Base-by-base conservation (phyloP, 2,329 filamentous ascomycete species). In the Colletotrichum sp. region DNA sequence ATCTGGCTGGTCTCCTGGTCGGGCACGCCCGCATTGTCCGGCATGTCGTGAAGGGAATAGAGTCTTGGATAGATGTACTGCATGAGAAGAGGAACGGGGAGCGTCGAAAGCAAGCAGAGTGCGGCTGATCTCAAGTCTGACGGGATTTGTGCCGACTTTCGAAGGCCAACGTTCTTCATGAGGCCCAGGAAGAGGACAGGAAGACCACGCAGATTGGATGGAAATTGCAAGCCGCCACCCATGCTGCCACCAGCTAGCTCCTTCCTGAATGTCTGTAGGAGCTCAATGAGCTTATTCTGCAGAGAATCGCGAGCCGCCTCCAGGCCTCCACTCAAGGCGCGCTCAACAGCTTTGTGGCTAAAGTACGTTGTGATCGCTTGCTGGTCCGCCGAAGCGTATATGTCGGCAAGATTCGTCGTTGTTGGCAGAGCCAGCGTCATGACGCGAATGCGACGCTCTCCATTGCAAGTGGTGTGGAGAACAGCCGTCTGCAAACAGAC, bases 331-430 rank as follows among this genome's bases (percentile, higher is more conserved):
- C 95, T 94, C 52, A 99, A 88, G 13, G 94, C 93, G 80, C 95
- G 91, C 87, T 99, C 97, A 5, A 98, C 97, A 18, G 97, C 97
- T 88, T 98, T 98, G 90, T 99, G 97, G 80, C 94, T 96, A 88
- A 96, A 98, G 88, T 96, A 98, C 15, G 95, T 94, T 5, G 96
- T 94, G 79, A 99, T 95, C 16, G 97, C 97, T 80, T 94, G 94
- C 84, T 98, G 96, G 82, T 99, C 97, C 0, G 97, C 97, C 6
- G 95, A 98, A 10, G 97, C 96, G 83, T 98, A 99, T 21, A 98
- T 89, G 82, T 98, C 96, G 5, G 96, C 95, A 76, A 99, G 87
- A 81, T 93, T 96, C 78, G 96, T 94, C 1, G 97, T 98, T 1
- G 97, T 98, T 1, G 97, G 97, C 67, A 99, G 91, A 43, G 96